Conservation (phyloP, 768 basidiomycete genomes). For the Lepiota subincarnata region DNA sequence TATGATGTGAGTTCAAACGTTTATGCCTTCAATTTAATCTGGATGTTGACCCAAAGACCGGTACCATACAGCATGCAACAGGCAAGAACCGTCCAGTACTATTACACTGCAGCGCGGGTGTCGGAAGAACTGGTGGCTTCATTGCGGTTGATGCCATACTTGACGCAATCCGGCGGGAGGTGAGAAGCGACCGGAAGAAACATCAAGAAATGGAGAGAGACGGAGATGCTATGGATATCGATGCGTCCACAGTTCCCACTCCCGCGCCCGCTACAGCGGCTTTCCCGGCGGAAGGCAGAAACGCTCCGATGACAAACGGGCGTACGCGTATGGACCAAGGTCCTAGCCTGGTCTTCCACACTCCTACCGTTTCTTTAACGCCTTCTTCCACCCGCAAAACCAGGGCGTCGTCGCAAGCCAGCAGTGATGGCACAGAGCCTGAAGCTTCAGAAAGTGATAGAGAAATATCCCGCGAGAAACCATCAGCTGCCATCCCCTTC, state of each 20-base stretch:
- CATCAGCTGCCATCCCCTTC: conserved; percentile 4
- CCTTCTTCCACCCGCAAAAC: neutral
- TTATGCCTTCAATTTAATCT: conserved; percentile 10
- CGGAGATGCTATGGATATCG: conserved; percentile 29
- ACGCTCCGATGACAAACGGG: neutral
- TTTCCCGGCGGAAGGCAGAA: conserved; percentile 5
- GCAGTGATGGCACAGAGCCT: neutral
- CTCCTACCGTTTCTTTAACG: conserved; percentile 21
- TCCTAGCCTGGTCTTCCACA: conserved; percentile 24
- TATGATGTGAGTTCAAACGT: conserved; percentile 12
- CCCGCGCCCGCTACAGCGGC: conserved; percentile 2
- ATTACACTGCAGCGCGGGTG: conserved; percentile 91
- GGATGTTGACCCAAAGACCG: conserved; percentile 50
- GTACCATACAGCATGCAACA: conserved; percentile 50
- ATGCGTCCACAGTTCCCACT: conserved; percentile 8
- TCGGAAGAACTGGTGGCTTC: conserved; percentile 92
- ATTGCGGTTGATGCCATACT: conserved; percentile 87
- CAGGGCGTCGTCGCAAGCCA: no score
- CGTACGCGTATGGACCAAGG: neutral
- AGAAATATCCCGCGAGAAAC: conserved; percentile 5
- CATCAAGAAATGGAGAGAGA: conserved; percentile 16
- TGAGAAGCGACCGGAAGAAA: conserved; percentile 20
- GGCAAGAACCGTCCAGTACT: conserved; percentile 57
- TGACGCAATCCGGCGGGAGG: conserved; percentile 64
- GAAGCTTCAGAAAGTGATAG: conserved; percentile 10